Evolutionary conservation across 441 rosid genomes (phyloP).

Genomic region (Bocquillonia castaneifolia): DNA sequence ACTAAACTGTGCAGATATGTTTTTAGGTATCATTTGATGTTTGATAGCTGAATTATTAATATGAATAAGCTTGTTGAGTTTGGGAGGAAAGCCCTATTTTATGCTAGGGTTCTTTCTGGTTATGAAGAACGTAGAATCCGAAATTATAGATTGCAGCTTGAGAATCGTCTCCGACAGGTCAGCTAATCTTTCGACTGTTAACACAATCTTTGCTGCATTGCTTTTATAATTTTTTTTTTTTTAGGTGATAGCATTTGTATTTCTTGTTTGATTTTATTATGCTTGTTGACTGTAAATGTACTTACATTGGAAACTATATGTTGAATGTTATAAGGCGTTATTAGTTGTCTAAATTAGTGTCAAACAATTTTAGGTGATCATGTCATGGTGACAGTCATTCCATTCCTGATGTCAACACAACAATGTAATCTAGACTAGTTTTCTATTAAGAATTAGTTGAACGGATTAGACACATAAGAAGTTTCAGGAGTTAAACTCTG

Average conservation of each 20-base stretch:
- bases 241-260: neutral
- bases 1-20: slow-evolving; percentile 14
- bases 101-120: slow-evolving; percentile 81
- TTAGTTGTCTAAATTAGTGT: neutral
- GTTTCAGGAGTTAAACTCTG: neutral
- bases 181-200: neutral
- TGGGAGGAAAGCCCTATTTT: slow-evolving; percentile 77
- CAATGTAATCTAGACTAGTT: neutral
- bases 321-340: too few species aligned
- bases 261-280: neutral
- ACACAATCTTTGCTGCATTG: neutral
- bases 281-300: neutral
- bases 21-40: slow-evolving; percentile 16
- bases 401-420: neutral
- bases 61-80: slow-evolving; percentile 75
- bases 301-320: slow-evolving; percentile 4
- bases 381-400: neutral
- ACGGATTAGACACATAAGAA: neutral
- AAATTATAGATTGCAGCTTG: slow-evolving; percentile 65
- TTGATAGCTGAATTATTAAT: slow-evolving; percentile 23
- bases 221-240: neutral
- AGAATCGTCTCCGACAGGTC: slow-evolving; percentile 70
- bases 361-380: neutral
- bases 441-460: neutral
- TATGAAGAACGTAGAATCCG: slow-evolving; percentile 82